Percentiles rank a stretch among this genome's conserved stretches.
Evolutionary conservation across 192 early-diverging fungal species (phyloP).

Genomic region (Coemansia aciculifera): DNA sequence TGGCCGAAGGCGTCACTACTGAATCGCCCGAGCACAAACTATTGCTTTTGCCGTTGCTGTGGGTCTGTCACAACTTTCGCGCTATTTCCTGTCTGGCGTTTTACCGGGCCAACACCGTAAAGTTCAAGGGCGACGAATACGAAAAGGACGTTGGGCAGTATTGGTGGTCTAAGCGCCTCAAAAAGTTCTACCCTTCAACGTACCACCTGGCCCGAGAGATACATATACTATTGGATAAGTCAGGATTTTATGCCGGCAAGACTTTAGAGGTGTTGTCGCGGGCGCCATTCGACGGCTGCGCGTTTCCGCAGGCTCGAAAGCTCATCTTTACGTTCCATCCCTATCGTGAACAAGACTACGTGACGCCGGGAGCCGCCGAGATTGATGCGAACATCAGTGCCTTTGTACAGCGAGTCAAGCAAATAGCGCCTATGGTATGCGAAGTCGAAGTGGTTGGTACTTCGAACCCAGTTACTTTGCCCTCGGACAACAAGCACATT

Average conservation of each 20-base stretch:
- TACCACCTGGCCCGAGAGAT: background rate
- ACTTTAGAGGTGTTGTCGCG: background rate
- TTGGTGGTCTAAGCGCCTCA: conserved; percentile 1
- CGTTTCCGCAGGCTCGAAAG: background rate
- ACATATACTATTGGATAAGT: background rate
- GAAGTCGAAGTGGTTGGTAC: background rate
- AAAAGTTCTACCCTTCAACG: background rate
- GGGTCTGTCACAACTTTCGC: background rate
- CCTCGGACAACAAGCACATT: background rate
- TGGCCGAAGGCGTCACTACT: background rate
- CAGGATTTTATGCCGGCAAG: background rate
- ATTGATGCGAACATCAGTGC: background rate
- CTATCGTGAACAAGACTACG: background rate
- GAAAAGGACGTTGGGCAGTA: background rate
- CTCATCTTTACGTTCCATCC: background rate
- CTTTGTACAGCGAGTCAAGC: background rate
- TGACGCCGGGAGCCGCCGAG: background rate
- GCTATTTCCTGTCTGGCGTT: background rate
- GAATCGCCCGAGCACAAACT: background rate
- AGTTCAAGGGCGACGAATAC: background rate
- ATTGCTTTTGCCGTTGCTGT: background rate
- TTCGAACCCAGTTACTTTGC: background rate
- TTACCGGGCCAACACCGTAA: background rate
- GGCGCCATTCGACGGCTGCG: background rate
- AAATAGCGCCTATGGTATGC: background rate